Evolutionary conservation across 257 asterid genomes (phyloP).

Genomic region (Solanum clarkiae): DNA sequence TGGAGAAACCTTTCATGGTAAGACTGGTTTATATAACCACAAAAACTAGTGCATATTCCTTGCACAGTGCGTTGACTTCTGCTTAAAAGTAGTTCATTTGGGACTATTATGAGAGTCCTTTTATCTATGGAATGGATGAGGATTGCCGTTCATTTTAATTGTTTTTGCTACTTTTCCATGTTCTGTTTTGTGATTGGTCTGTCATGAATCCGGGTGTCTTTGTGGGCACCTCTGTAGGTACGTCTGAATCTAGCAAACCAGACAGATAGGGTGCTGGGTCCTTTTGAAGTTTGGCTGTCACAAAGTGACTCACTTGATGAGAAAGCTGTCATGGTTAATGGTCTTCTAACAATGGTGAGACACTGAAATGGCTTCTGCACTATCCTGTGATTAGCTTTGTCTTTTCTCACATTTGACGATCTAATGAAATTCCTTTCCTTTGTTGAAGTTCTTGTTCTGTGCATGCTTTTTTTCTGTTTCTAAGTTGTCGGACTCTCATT

Average conservation of each 20-base stretch:
- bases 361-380: slow-evolving; percentile 2
- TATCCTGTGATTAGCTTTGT: not conserved
- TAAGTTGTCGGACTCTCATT: not conserved
- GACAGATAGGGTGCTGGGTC: slow-evolving; percentile 83
- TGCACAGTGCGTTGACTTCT: not conserved
- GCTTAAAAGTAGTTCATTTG: not conserved
- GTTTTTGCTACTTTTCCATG: not conserved
- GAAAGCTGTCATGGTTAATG: slow-evolving; percentile 80
- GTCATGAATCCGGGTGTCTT: not conserved
- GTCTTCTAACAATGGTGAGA: slow-evolving; percentile 76
- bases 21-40: not conserved
- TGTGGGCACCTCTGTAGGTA: slow-evolving; percentile 26
- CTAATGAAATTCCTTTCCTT: not conserved
- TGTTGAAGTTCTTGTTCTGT: not conserved
- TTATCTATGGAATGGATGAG: not conserved
- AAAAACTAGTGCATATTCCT: not conserved
- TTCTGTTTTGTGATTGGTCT: not conserved
- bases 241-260: slow-evolving; percentile 56
- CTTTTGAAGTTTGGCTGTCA: slow-evolving; percentile 78
- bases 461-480: not conserved
- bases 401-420: not conserved
- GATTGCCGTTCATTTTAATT: not conserved
- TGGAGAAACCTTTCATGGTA: slow-evolving; percentile 86
- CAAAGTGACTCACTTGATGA: slow-evolving; percentile 66
- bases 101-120: not conserved